These are phyloP conservation scores for Apiospora pterosperma DNA, from an alignment of 2,329 filamentous ascomycete genomes.

Conservation along the genomic window DNA sequence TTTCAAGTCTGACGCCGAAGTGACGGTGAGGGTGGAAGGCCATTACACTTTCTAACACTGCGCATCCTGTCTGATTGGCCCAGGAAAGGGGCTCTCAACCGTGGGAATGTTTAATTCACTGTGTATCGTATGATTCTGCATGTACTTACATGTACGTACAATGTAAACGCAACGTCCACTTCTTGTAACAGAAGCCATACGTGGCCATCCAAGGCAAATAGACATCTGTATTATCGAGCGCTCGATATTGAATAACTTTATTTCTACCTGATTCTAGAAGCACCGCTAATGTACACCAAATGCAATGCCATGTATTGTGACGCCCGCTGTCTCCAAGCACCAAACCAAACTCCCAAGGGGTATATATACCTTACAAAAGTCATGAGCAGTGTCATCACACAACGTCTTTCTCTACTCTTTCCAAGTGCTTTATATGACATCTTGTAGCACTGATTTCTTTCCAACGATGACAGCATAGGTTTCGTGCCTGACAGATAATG, in stretches of 20 bases:
- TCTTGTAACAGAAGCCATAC: too few relatives aligned
- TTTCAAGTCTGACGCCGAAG: too few relatives aligned
- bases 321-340: not conserved
- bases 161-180: too few relatives aligned
- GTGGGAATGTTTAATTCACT: too few relatives aligned
- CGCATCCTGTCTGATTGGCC: too few relatives aligned
- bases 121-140: too few relatives aligned
- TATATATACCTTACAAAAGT: not conserved
- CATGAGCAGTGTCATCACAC: not conserved
- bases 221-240: too few relatives aligned
- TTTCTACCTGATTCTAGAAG: not conserved
- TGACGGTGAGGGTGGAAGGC: too few relatives aligned
- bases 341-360: not conserved
- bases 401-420: not conserved
- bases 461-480: not conserved
- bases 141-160: too few relatives aligned
- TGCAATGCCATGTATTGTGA: not conserved
- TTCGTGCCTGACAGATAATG: not conserved
- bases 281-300: not conserved
- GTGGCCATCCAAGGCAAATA: not conserved
- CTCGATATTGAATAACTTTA: not conserved
- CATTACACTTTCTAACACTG: too few relatives aligned
- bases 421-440: not conserved
- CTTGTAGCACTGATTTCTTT: not conserved
- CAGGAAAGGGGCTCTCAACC: too few relatives aligned